A percentile compares a stretch with the other conserved stretches of the same genome.
These are phyloP conservation scores for Cryptococcus sp. DNA, from an alignment of 1,284 basidiomycete species.

Conservation along the genomic window DNA sequence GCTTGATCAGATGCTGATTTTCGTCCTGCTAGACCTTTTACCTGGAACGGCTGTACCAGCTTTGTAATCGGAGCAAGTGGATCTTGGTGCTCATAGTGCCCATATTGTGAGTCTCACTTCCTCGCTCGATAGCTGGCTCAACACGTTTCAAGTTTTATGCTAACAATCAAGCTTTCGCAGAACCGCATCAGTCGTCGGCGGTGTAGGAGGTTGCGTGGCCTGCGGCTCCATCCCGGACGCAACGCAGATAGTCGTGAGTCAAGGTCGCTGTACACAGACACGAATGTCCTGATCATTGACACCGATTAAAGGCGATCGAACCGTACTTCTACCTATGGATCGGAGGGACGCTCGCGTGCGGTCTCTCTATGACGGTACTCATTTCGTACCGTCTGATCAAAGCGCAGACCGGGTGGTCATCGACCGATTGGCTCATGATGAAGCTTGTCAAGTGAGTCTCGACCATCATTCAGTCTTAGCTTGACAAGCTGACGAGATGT, in stretches of 20 bases:
- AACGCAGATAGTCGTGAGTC: conserved; percentile 4
- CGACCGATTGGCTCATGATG: conserved; percentile 13
- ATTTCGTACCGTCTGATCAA: conserved; percentile 12
- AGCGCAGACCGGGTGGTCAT: conserved; percentile 17
- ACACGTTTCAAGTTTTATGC: not conserved
- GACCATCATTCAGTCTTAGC: too few relatives aligned
- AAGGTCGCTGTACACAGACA: not conserved
- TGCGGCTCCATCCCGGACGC: not conserved
- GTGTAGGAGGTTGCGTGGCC: conserved; percentile 4
- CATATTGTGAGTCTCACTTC: conserved; percentile 10
- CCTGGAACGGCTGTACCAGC: conserved; percentile 16
- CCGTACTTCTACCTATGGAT: conserved; percentile 12
- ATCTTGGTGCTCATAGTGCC: conserved; percentile 7
- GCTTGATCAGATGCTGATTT: not conserved
- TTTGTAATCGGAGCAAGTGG: conserved; percentile 12
- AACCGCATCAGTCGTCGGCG: conserved; percentile 1
- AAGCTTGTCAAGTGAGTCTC: conserved; percentile 11
- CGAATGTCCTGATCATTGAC: conserved; percentile 1
- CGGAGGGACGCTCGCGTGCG: conserved; percentile 3
- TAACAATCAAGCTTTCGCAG: not conserved
- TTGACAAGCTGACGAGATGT: not conserved
- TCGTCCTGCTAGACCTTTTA: conserved; percentile 14
- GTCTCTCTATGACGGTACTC: conserved; percentile 5
- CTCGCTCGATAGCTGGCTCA: not conserved
- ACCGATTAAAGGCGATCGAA: not conserved